Evolutionary conservation across 2,329 filamentous ascomycete genomes (phyloP).

Genomic region (Exophiala lecanii-corni): DNA sequence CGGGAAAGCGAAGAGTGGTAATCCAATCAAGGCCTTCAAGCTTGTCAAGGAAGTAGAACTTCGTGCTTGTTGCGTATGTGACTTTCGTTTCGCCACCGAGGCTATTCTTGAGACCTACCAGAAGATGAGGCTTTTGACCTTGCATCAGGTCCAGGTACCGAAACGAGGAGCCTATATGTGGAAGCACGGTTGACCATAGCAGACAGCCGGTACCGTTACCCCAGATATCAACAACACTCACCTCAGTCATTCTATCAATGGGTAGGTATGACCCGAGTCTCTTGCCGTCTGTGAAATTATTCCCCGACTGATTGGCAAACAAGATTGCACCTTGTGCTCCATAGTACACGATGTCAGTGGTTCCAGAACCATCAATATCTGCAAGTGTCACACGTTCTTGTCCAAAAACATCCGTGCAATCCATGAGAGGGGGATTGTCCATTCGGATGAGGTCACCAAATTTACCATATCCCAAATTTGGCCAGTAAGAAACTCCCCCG

Average conservation of each 20-base stretch:
- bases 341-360: conserved; percentile 30
- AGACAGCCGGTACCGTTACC: conserved; percentile 26
- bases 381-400: conserved; percentile 18
- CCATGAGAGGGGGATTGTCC: conserved; percentile 28
- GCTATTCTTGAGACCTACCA: conserved; percentile 21
- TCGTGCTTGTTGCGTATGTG: conserved; percentile 25
- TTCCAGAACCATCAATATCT: conserved; percentile 28
- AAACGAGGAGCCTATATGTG: conserved; percentile 2
- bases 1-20: conserved; percentile 28
- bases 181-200: conserved; percentile 14
- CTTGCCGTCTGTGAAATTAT: background rate
- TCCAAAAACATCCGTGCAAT: conserved; percentile 20
- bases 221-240: conserved; percentile 25
- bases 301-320: conserved; percentile 23
- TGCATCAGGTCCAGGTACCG: conserved; percentile 25
- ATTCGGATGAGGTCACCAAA: conserved; percentile 31
- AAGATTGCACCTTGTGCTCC: conserved; percentile 9
- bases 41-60: conserved; percentile 27
- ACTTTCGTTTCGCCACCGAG: conserved; percentile 22
- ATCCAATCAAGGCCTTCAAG: conserved; percentile 25
- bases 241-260: background rate
- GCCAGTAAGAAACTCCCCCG: conserved; percentile 32
- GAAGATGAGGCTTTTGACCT: conserved; percentile 26
- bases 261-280: too few relatives aligned
- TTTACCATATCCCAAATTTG: conserved; percentile 33